Evolutionary conservation across 1,139 yeast genomes (phyloP).

Genomic region (Suhomyces chickasaworum): DNA sequence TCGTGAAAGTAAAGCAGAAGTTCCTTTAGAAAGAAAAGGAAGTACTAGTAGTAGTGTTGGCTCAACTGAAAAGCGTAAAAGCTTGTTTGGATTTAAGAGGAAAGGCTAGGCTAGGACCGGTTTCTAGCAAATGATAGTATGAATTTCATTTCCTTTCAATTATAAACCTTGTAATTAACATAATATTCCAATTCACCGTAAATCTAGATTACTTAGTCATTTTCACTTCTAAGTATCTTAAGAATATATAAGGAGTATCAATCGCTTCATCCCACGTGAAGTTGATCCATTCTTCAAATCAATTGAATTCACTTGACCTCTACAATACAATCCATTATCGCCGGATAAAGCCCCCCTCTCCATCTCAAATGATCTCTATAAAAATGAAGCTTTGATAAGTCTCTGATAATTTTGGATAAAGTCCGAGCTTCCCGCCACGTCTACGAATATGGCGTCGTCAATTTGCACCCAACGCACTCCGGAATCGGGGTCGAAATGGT

Average conservation of each 20-base stretch:
- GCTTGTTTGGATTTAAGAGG: conserved; percentile 44
- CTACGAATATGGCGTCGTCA: neutral
- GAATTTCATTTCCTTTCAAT: neutral
- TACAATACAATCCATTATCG: too few species aligned
- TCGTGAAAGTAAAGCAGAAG: conserved; percentile 30
- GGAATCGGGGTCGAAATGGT: neutral
- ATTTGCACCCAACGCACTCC: conserved; percentile 1
- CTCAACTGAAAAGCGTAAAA: conserved; percentile 28
- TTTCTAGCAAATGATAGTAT: conserved; percentile 17
- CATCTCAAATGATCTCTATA: too few species aligned
- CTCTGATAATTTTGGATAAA: neutral
- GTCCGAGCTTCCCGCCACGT: neutral
- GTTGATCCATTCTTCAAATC: neutral
- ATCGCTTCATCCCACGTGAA: neutral
- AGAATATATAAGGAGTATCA: too few species aligned
- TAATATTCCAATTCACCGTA: neutral
- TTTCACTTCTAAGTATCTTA: too few species aligned
- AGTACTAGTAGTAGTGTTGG: conserved; percentile 12
- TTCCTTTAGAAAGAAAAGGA: conserved; percentile 10
- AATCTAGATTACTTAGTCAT: too few species aligned
- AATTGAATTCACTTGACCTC: too few species aligned
- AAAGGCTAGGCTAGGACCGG: conserved; percentile 4
- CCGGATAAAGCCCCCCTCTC: too few species aligned
- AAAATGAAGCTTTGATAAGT: neutral
- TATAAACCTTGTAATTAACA: neutral